phyloP scores from a whole-genome alignment of 768 basidiomycete genomes.

The Tulasnella sp. region DNA sequence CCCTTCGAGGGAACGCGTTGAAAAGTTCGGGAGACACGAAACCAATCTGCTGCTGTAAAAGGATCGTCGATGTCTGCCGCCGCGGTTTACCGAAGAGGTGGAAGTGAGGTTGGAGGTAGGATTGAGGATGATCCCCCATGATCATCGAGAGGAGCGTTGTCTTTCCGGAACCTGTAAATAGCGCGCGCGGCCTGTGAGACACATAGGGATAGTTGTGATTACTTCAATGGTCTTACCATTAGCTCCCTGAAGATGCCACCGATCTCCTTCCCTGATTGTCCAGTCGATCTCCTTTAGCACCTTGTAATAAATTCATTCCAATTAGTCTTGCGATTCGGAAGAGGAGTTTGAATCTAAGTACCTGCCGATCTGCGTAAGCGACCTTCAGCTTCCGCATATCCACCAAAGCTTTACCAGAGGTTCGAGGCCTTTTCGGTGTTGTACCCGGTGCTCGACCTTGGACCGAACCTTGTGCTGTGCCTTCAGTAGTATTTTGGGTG shows the following conservation, averaged over 20 bases:
- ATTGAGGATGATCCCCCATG: constrained; percentile 92
- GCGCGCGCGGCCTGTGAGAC: not conserved
- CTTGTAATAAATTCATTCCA: constrained; percentile 31
- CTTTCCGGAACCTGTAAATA: constrained; percentile 65
- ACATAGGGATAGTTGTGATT: not conserved
- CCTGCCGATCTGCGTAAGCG: constrained; percentile 55
- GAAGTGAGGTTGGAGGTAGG: constrained; percentile 63
- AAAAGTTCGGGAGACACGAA: constrained; percentile 83
- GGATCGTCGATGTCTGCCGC: constrained; percentile 40
- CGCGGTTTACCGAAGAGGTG: constrained; percentile 55
- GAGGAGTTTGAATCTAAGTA: constrained; percentile 18
- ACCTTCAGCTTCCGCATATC: constrained; percentile 60
- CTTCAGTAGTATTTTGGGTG: too few species aligned
- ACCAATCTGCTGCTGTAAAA: constrained; percentile 56
- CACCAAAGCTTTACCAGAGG: constrained; percentile 37
- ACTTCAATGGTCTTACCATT: constrained; percentile 49
- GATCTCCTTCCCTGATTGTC: constrained; percentile 69
- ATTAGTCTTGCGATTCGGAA: not conserved
- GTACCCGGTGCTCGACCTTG: not conserved
- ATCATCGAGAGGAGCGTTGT: constrained; percentile 84
- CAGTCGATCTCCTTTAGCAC: constrained; percentile 70
- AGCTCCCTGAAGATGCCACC: constrained; percentile 82
- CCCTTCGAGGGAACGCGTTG: constrained; percentile 75
- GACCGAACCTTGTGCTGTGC: not conserved
- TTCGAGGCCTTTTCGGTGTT: not conserved